Percentiles rank a stretch among this genome's conserved stretches.
phyloP scores from a whole-genome alignment of 352 stramenopile genomes.

The Globisporangium solare region DNA sequence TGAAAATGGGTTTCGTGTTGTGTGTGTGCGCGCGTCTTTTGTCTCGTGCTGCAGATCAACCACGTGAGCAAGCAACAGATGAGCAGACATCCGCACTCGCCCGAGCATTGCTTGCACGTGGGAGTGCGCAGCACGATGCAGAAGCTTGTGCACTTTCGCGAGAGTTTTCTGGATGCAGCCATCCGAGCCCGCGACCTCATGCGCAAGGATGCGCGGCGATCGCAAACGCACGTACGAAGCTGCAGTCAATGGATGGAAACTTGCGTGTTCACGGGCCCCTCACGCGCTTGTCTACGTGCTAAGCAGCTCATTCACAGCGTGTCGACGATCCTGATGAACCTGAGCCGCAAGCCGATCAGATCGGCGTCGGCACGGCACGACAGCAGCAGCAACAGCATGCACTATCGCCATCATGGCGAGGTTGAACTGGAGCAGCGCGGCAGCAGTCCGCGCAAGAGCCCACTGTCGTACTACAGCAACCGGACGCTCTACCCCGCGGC shows the following conservation, averaged over 20 bases:
- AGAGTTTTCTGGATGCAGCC: conserved; percentile 22
- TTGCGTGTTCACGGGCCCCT: background rate
- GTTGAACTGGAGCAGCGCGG: conserved; percentile 1
- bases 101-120: background rate
- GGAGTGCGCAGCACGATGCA: conserved; percentile 34
- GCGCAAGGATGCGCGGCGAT: conserved; percentile 23
- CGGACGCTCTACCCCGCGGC: conserved; percentile 35
- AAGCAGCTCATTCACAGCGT: conserved; percentile 48
- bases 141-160: conserved; percentile 34
- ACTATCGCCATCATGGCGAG: conserved; percentile 7
- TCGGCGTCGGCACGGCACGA: conserved; percentile 7
- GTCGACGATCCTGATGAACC: conserved; percentile 40
- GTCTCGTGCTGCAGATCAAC: conserved; percentile 13
- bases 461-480: conserved; percentile 18
- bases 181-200: conserved; percentile 23
- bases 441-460: conserved; percentile 20
- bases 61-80: conserved; percentile 11
- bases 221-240: conserved; percentile 36
- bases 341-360: conserved; percentile 32
- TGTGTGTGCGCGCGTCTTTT: background rate
- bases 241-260: background rate
- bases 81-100: background rate
- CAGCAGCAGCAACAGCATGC: background rate
- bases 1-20: background rate
- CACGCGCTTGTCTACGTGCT: too few relatives aligned